Percentiles rank a stretch among this genome's conserved stretches.
Evolutionary conservation across 306 rosid species (phyloP).

Genomic region (Trifolium dubium): DNA sequence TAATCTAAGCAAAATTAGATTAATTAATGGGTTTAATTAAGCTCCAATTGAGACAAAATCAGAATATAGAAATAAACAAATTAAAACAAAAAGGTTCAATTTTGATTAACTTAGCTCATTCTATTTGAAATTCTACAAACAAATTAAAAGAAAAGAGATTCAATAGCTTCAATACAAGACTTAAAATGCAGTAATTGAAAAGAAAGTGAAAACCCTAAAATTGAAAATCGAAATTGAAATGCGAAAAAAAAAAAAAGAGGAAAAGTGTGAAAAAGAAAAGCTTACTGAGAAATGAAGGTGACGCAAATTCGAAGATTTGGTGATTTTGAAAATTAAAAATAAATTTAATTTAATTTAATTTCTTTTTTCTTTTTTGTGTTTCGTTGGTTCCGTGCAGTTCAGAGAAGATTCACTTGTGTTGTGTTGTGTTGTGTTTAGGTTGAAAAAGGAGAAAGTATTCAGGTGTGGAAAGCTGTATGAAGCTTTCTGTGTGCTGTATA

Average conservation of each 20-base stretch:
- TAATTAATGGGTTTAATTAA: background rate
- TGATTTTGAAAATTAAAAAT: slow-evolving; percentile 8
- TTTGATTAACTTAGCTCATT: slow-evolving; percentile 9
- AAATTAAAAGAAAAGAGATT: background rate
- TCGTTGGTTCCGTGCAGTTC: slow-evolving; percentile 2
- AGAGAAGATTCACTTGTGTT: slow-evolving; percentile 8
- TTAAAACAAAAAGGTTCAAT: background rate
- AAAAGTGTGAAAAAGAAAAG: slow-evolving; percentile 30
- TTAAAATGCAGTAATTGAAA: background rate
- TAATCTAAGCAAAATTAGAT: slow-evolving; percentile 19
- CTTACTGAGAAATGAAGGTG: slow-evolving; percentile 59
- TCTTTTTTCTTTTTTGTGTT: background rate
- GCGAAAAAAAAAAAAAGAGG: slow-evolving; percentile 16
- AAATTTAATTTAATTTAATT: background rate
- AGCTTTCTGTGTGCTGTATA: background rate
- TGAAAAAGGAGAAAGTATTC: background rate
- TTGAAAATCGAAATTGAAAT: slow-evolving; percentile 1
- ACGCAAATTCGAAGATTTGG: slow-evolving; percentile 44
- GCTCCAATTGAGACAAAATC: background rate
- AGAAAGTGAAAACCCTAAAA: slow-evolving; percentile 43
- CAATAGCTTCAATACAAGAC: background rate
- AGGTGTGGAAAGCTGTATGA: background rate
- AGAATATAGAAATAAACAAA: background rate
- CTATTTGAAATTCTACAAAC: background rate
- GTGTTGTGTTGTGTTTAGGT: background rate